Percentiles rank a stretch among this genome's conserved stretches.
Conservation (phyloP, 345 rosid species). For the Excoecaria agallocha region DNA sequence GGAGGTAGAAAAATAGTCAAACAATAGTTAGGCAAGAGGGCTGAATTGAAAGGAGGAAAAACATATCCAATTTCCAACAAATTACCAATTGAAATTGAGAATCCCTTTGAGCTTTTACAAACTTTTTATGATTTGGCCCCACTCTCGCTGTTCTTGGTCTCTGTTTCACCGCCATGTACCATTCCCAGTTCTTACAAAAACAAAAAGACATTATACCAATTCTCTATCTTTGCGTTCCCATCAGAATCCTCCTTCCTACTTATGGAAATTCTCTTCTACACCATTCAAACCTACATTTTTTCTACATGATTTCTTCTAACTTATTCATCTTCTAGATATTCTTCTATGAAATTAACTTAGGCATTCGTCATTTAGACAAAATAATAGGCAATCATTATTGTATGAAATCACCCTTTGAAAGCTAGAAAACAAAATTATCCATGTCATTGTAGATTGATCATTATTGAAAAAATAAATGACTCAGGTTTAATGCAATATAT, state of each 20-base stretch:
- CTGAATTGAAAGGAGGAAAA: background rate
- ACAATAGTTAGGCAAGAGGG: background rate
- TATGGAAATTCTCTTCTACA: constrained; percentile 8
- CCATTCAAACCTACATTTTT: background rate
- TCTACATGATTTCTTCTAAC: background rate
- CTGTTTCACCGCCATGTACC: constrained; percentile 14
- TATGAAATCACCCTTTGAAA: too few species aligned
- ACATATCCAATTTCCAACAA: constrained; percentile 9
- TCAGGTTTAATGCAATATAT: too few species aligned
- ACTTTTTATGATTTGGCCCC: constrained; percentile 24
- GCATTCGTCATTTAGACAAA: too few species aligned
- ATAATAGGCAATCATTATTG: too few species aligned
- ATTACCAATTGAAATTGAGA: constrained; percentile 16
- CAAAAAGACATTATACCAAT: constrained; percentile 10
- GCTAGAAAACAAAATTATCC: too few species aligned
- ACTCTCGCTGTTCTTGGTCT: constrained; percentile 12
- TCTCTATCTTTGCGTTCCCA: constrained; percentile 10
- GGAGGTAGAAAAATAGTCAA: constrained; percentile 25
- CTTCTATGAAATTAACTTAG: too few species aligned
- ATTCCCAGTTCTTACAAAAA: constrained; percentile 22
- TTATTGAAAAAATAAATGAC: too few species aligned
- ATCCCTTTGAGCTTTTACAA: constrained; percentile 17
- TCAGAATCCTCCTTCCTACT: constrained; percentile 15
- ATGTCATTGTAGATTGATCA: too few species aligned
- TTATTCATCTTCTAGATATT: constrained; percentile 17